A percentile compares a stretch with the other conserved stretches of the same genome.
Evolutionary conservation across 2,329 filamentous ascomycete genomes (phyloP).

Genomic region (Chlorencoelia australis): DNA sequence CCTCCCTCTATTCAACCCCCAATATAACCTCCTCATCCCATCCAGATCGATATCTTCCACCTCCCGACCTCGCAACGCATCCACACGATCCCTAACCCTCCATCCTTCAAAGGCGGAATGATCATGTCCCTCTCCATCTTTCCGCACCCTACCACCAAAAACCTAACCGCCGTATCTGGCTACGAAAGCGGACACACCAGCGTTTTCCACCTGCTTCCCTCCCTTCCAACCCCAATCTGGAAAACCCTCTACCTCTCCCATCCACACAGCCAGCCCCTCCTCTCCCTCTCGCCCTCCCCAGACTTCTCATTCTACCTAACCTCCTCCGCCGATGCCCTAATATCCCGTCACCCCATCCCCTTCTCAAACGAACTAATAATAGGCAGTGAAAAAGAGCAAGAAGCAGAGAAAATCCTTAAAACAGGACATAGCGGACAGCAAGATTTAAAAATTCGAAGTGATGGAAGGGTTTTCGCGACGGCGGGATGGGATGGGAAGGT

Average conservation of each 20-base stretch:
- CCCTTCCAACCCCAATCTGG: conserved; percentile 31
- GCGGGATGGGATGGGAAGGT: conserved; percentile 84
- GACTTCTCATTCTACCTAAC: conserved; percentile 56
- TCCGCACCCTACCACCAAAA: conserved; percentile 30
- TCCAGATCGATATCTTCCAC: conserved; percentile 70
- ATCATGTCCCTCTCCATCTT: conserved; percentile 71
- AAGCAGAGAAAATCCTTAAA: conserved; percentile 46
- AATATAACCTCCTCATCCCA: conserved; percentile 12
- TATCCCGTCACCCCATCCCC: conserved; percentile 66
- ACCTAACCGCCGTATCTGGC: conserved; percentile 58
- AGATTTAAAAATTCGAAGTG: conserved; percentile 62
- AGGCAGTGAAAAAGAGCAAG: neutral
- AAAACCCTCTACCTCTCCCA: conserved; percentile 51
- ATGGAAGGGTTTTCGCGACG: conserved; percentile 76
- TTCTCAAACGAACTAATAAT: too few relatives aligned
- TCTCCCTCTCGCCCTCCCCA: conserved; percentile 55
- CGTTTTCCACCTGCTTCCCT: conserved; percentile 36
- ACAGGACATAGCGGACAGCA: conserved; percentile 92
- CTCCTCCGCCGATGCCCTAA: conserved; percentile 69
- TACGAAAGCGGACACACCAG: conserved; percentile 78
- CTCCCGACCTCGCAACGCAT: conserved; percentile 66
- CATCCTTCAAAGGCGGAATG: conserved; percentile 54
- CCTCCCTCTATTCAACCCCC: conserved; percentile 7
- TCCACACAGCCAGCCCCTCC: conserved; percentile 67
- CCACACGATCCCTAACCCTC: conserved; percentile 41